Conservation (phyloP, 2,329 filamentous ascomycete species). For the Paramyrothecium sp. region DNA sequence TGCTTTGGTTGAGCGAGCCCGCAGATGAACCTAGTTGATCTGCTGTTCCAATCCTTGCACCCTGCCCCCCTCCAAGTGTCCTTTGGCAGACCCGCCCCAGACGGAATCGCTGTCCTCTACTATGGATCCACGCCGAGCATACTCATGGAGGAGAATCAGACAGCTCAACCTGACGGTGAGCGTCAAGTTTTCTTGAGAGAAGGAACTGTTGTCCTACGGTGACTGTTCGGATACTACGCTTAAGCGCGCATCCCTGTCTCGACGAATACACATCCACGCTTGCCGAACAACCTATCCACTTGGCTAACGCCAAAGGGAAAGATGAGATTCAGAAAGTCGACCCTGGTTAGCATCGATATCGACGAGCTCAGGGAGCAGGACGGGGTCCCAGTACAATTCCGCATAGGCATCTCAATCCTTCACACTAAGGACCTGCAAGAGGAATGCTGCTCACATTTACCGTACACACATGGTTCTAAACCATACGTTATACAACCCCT, state of each 20-base stretch:
- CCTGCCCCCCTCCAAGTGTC: too few relatives aligned
- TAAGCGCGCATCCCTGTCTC: slow-evolving; percentile 1
- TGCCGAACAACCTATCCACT: not conserved
- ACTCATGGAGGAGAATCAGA: slow-evolving; percentile 2
- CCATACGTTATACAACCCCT: not conserved
- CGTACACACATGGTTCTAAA: not conserved
- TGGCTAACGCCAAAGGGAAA: not conserved
- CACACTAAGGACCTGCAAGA: slow-evolving; percentile 6
- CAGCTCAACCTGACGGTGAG: not conserved
- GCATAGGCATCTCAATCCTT: slow-evolving; percentile 8
- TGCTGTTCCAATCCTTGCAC: too few relatives aligned
- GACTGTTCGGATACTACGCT: slow-evolving; percentile 7
- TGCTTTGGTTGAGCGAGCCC: too few relatives aligned
- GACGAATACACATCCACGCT: not conserved
- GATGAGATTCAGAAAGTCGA: slow-evolving; percentile 1
- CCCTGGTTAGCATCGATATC: slow-evolving; percentile 7
- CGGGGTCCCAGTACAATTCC: slow-evolving; percentile 4
- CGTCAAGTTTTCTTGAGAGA: slow-evolving; percentile 5
- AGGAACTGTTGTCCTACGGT: slow-evolving; percentile 5
- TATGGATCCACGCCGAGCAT: not conserved
- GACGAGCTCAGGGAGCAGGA: slow-evolving; percentile 4
- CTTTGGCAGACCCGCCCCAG: too few relatives aligned
- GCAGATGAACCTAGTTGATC: too few relatives aligned
- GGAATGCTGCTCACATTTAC: not conserved
- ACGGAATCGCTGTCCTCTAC: too few relatives aligned